Evolutionary conservation across 1,139 yeast genomes (phyloP).

Genomic region (Hansenula anomala): DNA sequence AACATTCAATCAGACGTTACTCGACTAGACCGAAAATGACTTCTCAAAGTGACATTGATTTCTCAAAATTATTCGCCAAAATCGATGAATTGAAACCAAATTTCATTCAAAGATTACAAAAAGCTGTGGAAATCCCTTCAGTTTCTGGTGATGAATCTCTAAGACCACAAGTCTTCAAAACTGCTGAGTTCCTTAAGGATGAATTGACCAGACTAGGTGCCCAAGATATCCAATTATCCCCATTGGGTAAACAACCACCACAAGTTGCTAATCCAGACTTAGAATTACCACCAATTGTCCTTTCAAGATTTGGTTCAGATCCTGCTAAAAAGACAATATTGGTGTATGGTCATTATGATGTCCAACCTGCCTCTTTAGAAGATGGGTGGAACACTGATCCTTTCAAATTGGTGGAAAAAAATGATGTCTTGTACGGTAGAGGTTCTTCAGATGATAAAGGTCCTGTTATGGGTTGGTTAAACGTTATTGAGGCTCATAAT

Average conservation of each 20-base stretch:
- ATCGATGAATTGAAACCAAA: conserved; percentile 68
- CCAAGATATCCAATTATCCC: conserved; percentile 73
- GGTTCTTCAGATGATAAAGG: conserved; percentile 98
- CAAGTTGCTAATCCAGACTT: conserved; percentile 62
- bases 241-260: conserved; percentile 86
- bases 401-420: conserved; percentile 53
- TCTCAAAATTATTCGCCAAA: background rate
- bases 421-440: conserved; percentile 71
- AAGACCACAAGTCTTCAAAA: conserved; percentile 78
- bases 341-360: conserved; percentile 96
- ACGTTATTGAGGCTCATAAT: conserved; percentile 84
- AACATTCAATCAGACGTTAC: too few species aligned
- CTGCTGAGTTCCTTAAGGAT: conserved; percentile 75
- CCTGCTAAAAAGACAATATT: conserved; percentile 79
- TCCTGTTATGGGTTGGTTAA: conserved; percentile 96
- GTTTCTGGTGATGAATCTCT: conserved; percentile 87
- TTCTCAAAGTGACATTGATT: too few species aligned
- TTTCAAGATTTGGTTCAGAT: conserved; percentile 81
- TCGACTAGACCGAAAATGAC: too few species aligned
- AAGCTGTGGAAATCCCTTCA: conserved; percentile 91
- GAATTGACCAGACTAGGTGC: conserved; percentile 75
- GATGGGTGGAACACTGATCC: conserved; percentile 98
- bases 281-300: conserved; percentile 86
- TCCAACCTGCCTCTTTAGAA: conserved; percentile 88
- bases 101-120: conserved; percentile 61